A percentile compares a stretch with the other conserved stretches of the same genome.
These are phyloP conservation scores for Talaromyces pinophilus DNA, from an alignment of 2,329 filamentous ascomycete species.

Conservation along the genomic window DNA sequence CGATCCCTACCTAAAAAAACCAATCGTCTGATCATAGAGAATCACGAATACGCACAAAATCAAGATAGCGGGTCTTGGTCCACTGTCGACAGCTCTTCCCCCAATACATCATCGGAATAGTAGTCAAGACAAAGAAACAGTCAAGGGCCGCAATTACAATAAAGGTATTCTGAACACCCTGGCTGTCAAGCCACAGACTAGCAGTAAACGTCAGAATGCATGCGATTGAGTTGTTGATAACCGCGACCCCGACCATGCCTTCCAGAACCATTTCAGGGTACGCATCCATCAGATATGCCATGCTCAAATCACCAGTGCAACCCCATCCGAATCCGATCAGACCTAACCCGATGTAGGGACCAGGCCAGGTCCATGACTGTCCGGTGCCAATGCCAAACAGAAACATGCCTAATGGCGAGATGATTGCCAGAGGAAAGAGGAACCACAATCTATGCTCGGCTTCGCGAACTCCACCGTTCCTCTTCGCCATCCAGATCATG, in stretches of 20 bases:
- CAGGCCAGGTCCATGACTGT: conserved; percentile 55
- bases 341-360: conserved; percentile 57
- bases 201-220: conserved; percentile 58
- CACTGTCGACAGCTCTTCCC: conserved; percentile 53
- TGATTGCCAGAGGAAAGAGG: conserved; percentile 52
- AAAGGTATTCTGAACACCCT: conserved; percentile 51
- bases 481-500: conserved; percentile 57
- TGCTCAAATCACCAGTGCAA: conserved; percentile 58
- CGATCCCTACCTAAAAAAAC: not conserved
- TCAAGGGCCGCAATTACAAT: conserved; percentile 56
- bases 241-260: conserved; percentile 60
- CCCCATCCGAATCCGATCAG: conserved; percentile 63
- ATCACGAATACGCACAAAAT: conserved; percentile 53
- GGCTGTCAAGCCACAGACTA: conserved; percentile 53
- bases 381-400: conserved; percentile 57
- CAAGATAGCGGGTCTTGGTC: conserved; percentile 51
- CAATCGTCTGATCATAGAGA: conserved; percentile 23
- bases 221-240: conserved; percentile 59
- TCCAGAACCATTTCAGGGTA: conserved; percentile 61
- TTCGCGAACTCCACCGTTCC: conserved; percentile 57
- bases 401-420: conserved; percentile 56
- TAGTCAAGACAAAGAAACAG: conserved; percentile 54
- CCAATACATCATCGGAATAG: conserved; percentile 57
- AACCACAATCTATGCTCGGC: conserved; percentile 58
- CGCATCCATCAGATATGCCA: conserved; percentile 58